Percentiles rank a stretch among this genome's conserved stretches.
These are phyloP conservation scores for Dinochytrium kinnereticum DNA, from an alignment of 371 early-diverging fungal genomes.

Conservation along the genomic window DNA sequence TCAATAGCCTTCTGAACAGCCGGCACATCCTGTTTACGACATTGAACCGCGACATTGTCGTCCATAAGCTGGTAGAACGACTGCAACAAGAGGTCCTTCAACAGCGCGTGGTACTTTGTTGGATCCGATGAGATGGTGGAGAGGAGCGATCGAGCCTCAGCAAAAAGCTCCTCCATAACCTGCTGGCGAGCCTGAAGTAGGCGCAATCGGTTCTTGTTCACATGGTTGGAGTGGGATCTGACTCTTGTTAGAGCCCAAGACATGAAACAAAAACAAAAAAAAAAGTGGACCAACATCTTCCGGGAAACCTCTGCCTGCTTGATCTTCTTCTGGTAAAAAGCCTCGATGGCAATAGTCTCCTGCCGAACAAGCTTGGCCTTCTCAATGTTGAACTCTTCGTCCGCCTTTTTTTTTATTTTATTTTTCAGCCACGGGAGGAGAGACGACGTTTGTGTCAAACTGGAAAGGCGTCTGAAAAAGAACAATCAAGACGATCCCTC, in stretches of 20 bases:
- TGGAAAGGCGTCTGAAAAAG: no score
- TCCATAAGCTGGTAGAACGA: slow-evolving; percentile 87
- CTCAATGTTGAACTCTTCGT: slow-evolving; percentile 99
- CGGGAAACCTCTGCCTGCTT: slow-evolving; percentile 92
- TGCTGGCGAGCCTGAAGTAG: slow-evolving; percentile 89
- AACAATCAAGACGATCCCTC: slow-evolving; percentile 20
- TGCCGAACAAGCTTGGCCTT: slow-evolving; percentile 94
- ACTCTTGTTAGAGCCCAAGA: not conserved
- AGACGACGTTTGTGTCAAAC: no score
- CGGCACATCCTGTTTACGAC: slow-evolving; percentile 76
- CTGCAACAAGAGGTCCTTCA: slow-evolving; percentile 79
- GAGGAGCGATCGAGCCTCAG: slow-evolving; percentile 64
- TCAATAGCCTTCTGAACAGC: slow-evolving; percentile 65
- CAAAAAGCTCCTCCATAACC: slow-evolving; percentile 79
- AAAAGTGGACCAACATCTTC: slow-evolving; percentile 67
- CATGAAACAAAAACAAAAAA: not conserved
- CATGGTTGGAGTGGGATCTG: slow-evolving; percentile 82
- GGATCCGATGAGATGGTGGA: slow-evolving; percentile 61
- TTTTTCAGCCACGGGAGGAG: no score
- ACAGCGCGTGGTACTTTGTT: slow-evolving; percentile 62
- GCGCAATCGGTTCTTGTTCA: slow-evolving; percentile 92
- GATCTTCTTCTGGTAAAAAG: slow-evolving; percentile 85
- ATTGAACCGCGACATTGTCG: slow-evolving; percentile 67
- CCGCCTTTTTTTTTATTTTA: no score
- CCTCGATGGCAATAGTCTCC: slow-evolving; percentile 88